Evolutionary conservation across 2,329 filamentous ascomycete species (phyloP).

Genomic region (Ampelomyces quisqualis): DNA sequence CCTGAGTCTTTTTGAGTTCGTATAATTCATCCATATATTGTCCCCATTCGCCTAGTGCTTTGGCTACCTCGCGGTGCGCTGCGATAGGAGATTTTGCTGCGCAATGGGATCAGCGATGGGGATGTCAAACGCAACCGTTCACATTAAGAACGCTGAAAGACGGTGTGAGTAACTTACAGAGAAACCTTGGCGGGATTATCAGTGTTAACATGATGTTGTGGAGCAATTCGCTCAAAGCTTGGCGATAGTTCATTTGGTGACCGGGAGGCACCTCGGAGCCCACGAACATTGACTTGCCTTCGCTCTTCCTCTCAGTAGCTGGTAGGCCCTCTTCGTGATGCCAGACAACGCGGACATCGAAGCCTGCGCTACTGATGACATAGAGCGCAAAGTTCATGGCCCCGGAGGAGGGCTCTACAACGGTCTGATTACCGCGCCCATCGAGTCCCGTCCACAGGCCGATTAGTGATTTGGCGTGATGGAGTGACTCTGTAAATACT

Average conservation of each 20-base stretch:
- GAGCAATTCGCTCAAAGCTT: constrained; percentile 62
- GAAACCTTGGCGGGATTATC: constrained; percentile 61
- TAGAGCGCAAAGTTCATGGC: constrained; percentile 64
- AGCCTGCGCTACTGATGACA: constrained; percentile 69
- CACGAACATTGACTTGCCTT: constrained; percentile 35
- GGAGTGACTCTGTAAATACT: constrained; percentile 63
- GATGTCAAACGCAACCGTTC: background rate
- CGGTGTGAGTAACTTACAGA: constrained; percentile 50
- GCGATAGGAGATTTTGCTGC: constrained; percentile 45
- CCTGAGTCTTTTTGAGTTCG: constrained; percentile 58
- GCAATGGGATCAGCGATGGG: constrained; percentile 4
- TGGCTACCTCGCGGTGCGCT: constrained; percentile 53
- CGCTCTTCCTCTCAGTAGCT: constrained; percentile 25
- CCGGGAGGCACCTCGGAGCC: constrained; percentile 35
- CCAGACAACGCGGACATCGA: constrained; percentile 60
- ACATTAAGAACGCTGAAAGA: too few relatives aligned
- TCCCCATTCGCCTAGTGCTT: constrained; percentile 63
- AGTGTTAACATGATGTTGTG: constrained; percentile 65
- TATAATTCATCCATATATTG: constrained; percentile 71
- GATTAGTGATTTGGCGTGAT: constrained; percentile 55
- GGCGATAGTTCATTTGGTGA: constrained; percentile 63
- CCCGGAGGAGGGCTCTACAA: constrained; percentile 61
- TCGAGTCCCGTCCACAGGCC: constrained; percentile 33
- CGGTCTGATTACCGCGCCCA: constrained; percentile 43
- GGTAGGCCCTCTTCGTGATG: constrained; percentile 58